A percentile compares a stretch with the other conserved stretches of the same genome.
Conservation (phyloP, 139 green algal genomes). For the Microglena sp. region DNA sequence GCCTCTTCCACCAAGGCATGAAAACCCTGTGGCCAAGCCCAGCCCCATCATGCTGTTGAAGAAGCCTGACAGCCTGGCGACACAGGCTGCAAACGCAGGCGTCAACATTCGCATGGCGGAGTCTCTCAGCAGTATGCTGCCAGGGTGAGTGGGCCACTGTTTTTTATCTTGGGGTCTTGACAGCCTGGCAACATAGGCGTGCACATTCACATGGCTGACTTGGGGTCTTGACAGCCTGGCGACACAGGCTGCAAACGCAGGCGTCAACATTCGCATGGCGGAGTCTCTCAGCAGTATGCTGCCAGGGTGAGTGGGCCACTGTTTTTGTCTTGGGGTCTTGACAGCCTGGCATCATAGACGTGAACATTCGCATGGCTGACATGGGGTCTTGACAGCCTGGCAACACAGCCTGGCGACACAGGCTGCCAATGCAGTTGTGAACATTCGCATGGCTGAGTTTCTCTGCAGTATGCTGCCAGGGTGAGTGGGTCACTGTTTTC, state of each 20-base stretch:
- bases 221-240: conserved; percentile 4
- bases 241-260: neutral
- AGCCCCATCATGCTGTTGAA: neutral
- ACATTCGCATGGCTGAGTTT: conserved; percentile 1
- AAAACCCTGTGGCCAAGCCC: neutral
- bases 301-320: no score
- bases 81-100: neutral
- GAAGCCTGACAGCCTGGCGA: neutral
- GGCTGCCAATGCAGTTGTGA: neutral
- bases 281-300: neutral
- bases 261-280: neutral
- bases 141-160: no score
- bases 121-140: neutral
- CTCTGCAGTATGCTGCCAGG: conserved; percentile 1
- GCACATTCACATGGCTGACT: neutral
- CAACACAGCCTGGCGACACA: neutral
- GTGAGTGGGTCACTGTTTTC: no score
- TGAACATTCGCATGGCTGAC: no score
- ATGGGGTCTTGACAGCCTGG: no score
- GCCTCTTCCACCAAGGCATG: no score
- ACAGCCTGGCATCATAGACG: no score
- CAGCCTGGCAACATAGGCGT: no score
- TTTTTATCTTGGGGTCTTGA: no score
- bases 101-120: conserved; percentile 1
- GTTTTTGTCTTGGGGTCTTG: no score